Base-by-base conservation (phyloP, 2,329 filamentous ascomycete species). In the Tolypocladium guangdongense region DNA sequence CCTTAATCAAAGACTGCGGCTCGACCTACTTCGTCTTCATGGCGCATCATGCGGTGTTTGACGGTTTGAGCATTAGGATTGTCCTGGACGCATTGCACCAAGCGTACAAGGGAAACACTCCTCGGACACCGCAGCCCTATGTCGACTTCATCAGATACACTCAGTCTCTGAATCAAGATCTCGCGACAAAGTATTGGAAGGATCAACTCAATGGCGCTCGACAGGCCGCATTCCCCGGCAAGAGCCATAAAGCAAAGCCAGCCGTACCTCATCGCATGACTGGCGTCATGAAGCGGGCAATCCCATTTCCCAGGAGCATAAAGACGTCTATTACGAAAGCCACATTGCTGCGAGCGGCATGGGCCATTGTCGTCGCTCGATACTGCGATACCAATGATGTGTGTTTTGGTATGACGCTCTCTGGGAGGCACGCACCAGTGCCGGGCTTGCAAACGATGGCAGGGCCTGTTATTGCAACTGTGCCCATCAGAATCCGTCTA, bases 41-140 rank as follows among this genome's bases (percentile, higher is more conserved):
- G 2, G 53, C 56, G 2, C 64, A 66, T 27, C 64, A 66, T 24
- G 55, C 63, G 3, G 36, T 65, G 0, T 62, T 64, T 33, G 64
- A 66, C 45, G 64, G 63, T 10, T 63, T 59, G 61, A 60, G 58
- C 11, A 32, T 58, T 38, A 41, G 35, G 7, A 49, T 58, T 0
- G 49, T 60, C 18, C n/a, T 56, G 16, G 43, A 50, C 20, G 30
- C 37, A 0, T 33, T 62, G 7, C 32, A 52, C 16, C 35, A 46
- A 2, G 36, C 48, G 16, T 61, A 58, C 32, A 32, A 46, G 1
- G 51, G 49, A 1, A 14, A 52, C 49, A 6, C 30, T 39, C 16
- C 45, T 39, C 50, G 33, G 32, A 14, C 30, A 10, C 36, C 52
- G 16, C 43, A 36, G 24, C 50, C 53, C 7, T 54, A 52, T 22